Conservation (phyloP, 768 basidiomycete species). For the Leccinum subtestaceum region DNA sequence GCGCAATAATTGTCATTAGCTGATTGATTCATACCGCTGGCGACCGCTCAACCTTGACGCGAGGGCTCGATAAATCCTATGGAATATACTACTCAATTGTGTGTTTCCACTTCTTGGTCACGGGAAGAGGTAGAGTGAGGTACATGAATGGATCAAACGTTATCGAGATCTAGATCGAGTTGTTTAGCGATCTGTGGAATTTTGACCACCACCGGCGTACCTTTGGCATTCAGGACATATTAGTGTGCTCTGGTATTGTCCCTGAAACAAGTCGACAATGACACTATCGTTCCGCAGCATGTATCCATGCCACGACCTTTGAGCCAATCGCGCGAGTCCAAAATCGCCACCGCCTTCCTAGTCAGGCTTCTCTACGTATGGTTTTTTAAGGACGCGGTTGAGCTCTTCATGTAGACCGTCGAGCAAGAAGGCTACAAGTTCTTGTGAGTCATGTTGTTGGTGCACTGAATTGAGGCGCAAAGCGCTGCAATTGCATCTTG, state of each 20-base stretch:
- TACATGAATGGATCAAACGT: conserved; percentile 99
- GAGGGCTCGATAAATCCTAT: conserved; percentile 64
- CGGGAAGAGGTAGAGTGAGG: conserved; percentile 90
- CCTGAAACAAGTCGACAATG: conserved; percentile 98
- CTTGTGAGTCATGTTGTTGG: conserved; percentile 98
- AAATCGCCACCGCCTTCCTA: conserved; percentile 87
- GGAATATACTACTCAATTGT: conserved; percentile 73
- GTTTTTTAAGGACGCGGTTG: conserved; percentile 89
- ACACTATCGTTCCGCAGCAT: conserved; percentile 96
- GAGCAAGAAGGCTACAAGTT: conserved; percentile 91
- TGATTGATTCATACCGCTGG: not conserved
- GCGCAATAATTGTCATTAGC: conserved; percentile 5
- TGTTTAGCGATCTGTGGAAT: not conserved
- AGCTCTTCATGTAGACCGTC: conserved; percentile 97
- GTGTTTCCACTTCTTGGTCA: conserved; percentile 85
- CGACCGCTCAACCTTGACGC: conserved; percentile 50
- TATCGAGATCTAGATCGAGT: conserved; percentile 75
- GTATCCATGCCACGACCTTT: conserved; percentile 91
- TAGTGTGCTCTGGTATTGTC: conserved; percentile 92
- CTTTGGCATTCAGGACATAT: conserved; percentile 93
- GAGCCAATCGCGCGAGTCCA: conserved; percentile 80
- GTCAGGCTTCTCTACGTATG: conserved; percentile 96
- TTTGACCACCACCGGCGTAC: conserved; percentile 37
- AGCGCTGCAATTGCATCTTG: conserved; percentile 83
- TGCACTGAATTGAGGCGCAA: conserved; percentile 98